Evolutionary conservation across 2,329 filamentous ascomycete genomes (phyloP).

Genomic region (Monosporascus sp.): DNA sequence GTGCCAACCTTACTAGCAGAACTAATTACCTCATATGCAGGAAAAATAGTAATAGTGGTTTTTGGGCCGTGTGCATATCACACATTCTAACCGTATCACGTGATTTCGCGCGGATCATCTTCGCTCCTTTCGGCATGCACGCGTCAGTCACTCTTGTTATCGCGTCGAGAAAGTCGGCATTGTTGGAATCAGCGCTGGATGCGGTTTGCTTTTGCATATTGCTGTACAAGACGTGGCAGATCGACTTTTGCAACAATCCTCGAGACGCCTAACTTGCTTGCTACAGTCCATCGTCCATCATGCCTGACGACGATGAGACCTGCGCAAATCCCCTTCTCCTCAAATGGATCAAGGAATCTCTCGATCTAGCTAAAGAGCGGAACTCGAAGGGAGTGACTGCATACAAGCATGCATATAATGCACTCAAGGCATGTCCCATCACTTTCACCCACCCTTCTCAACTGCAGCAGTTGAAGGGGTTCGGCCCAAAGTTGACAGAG

Average conservation of each 20-base stretch:
- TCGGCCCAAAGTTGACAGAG: conserved; percentile 67
- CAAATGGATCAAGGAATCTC: conserved; percentile 72
- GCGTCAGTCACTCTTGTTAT: background rate
- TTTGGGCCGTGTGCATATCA: background rate
- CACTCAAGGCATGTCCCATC: conserved; percentile 69
- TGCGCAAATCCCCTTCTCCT: conserved; percentile 68
- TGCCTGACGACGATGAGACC: conserved; percentile 24
- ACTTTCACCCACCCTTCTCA: conserved; percentile 67
- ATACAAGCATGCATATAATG: conserved; percentile 72
- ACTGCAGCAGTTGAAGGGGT: conserved; percentile 66
- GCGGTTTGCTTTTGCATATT: background rate
- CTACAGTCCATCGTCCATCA: background rate
- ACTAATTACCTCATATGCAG: no score
- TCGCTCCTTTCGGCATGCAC: background rate
- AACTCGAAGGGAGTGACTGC: conserved; percentile 67
- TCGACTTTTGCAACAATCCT: background rate
- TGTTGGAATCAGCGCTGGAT: no score
- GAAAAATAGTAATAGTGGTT: background rate
- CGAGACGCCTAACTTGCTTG: conserved; percentile 9
- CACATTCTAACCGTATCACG: no score
- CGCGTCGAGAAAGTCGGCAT: background rate
- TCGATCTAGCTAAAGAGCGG: conserved; percentile 61
- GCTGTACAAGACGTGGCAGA: background rate
- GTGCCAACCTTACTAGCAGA: no score
- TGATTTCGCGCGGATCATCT: conserved; percentile 14